phyloP scores from a whole-genome alignment of 257 asterid species.

The Paulownia fortunei region DNA sequence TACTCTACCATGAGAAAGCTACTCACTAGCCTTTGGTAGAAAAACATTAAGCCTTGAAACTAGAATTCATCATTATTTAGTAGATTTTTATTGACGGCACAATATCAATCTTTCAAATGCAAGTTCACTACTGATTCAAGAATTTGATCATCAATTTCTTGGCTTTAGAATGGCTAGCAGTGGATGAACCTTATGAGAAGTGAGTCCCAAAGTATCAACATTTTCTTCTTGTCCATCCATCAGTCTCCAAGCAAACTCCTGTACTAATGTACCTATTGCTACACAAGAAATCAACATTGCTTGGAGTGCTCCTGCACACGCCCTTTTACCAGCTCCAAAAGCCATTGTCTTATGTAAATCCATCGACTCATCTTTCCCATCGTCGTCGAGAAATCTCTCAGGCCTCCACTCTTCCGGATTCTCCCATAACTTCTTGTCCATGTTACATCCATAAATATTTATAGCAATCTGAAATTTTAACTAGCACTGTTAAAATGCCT shows the following conservation, averaged over 20 bases:
- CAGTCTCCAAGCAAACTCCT: constrained; percentile 80
- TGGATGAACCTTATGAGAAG: constrained; percentile 78
- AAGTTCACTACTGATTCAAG: too few species aligned
- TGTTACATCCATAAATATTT: constrained; percentile 87
- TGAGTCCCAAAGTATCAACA: constrained; percentile 73
- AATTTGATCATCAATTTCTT: constrained; percentile 52
- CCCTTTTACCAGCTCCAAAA: constrained; percentile 88
- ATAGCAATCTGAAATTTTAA: constrained; percentile 67
- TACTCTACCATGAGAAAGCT: too few species aligned
- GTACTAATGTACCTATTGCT: constrained; percentile 73
- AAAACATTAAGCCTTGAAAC: too few species aligned
- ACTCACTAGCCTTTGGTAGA: too few species aligned
- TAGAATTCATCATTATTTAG: too few species aligned
- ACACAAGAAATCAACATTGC: constrained; percentile 74
- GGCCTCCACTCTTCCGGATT: constrained; percentile 78
- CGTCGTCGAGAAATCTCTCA: constrained; percentile 73
- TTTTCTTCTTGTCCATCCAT: constrained; percentile 72
- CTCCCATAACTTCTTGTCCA: constrained; percentile 76
- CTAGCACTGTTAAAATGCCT: too few species aligned
- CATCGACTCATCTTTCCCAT: constrained; percentile 46
- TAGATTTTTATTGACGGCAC: too few species aligned
- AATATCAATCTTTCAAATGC: too few species aligned
- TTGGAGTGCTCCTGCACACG: constrained; percentile 83
- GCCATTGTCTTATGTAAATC: constrained; percentile 80
- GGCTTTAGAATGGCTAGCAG: constrained; percentile 59